Conservation (phyloP, 2,329 filamentous ascomycete species). For the Fusarium aywerte region DNA sequence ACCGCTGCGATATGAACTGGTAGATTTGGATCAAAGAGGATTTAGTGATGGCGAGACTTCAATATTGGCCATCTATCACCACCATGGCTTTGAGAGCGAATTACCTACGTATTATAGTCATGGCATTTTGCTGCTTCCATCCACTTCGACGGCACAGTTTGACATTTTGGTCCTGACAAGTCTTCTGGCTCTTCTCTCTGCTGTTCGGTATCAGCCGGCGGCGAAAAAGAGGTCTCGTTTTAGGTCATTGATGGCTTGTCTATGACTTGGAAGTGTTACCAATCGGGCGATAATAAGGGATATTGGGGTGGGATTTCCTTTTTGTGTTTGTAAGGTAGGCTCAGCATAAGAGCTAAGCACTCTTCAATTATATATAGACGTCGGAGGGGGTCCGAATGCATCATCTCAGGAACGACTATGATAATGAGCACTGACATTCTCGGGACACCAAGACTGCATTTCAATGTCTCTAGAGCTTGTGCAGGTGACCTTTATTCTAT, state of each 20-base stretch:
- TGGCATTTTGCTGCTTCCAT: not conserved
- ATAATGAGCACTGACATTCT: too few species aligned
- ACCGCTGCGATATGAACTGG: slow-evolving; percentile 13
- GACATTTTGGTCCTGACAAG: not conserved
- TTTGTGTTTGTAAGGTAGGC: too few species aligned
- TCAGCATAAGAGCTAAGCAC: too few species aligned
- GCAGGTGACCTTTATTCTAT: not conserved
- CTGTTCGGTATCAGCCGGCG: not conserved
- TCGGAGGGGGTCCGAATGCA: too few species aligned
- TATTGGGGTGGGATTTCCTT: too few species aligned
- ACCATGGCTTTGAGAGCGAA: slow-evolving; percentile 12
- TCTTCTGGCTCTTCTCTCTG: not conserved
- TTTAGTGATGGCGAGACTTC: fast-evolving
- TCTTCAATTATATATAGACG: too few species aligned
- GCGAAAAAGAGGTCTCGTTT: not conserved
- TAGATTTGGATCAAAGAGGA: not conserved
- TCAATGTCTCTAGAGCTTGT: not conserved
- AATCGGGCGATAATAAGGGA: too few species aligned
- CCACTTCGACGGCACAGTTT: not conserved
- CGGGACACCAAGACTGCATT: too few species aligned
- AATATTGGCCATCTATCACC: slow-evolving; percentile 11
- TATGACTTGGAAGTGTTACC: not conserved
- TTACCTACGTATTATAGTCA: not conserved
- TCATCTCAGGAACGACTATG: too few species aligned
- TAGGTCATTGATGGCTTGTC: not conserved